Evolutionary conservation across 2,329 filamentous ascomycete genomes (phyloP).

Genomic region (Fusarium compactum): DNA sequence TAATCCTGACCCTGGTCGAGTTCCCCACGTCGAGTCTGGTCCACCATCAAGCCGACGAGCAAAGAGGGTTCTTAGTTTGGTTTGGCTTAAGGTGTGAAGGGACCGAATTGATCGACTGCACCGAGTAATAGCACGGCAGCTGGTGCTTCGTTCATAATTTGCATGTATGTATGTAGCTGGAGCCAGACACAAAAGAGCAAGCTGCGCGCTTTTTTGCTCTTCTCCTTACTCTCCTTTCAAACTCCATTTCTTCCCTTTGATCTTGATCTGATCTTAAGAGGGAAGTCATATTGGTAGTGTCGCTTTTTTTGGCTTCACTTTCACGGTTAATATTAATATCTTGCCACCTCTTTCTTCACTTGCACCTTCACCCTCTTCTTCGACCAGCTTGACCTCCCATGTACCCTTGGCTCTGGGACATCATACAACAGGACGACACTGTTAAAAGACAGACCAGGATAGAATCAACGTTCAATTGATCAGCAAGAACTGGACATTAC

Average conservation of each 20-base stretch:
- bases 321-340: constrained; percentile 9
- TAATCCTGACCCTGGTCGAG: constrained; percentile 27
- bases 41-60: constrained; percentile 32
- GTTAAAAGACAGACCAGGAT: constrained; percentile 1
- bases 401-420: constrained; percentile 17
- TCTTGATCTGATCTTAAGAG: constrained; percentile 5
- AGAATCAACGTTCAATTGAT: constrained; percentile 12
- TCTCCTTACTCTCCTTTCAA: constrained; percentile 19
- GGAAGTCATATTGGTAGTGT: constrained; percentile 13
- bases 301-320: constrained; percentile 28
- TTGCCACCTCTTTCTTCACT: constrained; percentile 24
- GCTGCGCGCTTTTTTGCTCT: constrained; percentile 46
- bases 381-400: constrained; percentile 35
- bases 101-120: constrained; percentile 37
- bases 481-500: constrained; percentile 23
- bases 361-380: constrained; percentile 19
- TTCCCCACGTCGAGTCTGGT: constrained; percentile 39
- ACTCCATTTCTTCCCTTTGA: constrained; percentile 5
- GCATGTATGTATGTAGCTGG: constrained; percentile 19
- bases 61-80: constrained; percentile 37
- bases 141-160: constrained; percentile 46
- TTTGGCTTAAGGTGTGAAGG: constrained; percentile 35
- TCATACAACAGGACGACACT: constrained; percentile 10
- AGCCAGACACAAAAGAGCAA: constrained; percentile 43
- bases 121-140: constrained; percentile 32